A percentile compares a stretch with the other conserved stretches of the same genome.
Evolutionary conservation across 306 rosid species (phyloP).

Genomic region (Citrullus amarus): DNA sequence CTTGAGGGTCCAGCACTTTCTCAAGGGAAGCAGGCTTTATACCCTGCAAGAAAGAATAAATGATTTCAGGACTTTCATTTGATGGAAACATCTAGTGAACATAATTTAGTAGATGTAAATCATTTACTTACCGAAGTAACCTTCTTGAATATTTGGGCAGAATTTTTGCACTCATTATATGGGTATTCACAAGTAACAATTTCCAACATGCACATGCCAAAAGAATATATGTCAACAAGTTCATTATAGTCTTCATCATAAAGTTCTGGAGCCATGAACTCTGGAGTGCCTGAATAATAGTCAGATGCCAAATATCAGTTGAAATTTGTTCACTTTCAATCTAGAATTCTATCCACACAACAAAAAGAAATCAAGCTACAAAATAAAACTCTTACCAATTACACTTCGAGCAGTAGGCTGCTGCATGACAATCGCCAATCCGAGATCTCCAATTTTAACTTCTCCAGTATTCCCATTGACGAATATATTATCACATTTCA

Average conservation of each 20-base stretch:
- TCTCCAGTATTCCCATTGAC: conserved; percentile 78
- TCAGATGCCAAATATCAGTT: neutral
- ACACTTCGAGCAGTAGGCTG: conserved; percentile 84
- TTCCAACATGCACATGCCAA: conserved; percentile 92
- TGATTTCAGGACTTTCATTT: neutral
- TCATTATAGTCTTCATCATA: conserved; percentile 87
- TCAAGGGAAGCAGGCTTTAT: conserved; percentile 70
- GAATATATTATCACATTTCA: conserved; percentile 84
- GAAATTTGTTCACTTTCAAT: neutral
- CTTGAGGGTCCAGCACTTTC: conserved; percentile 52
- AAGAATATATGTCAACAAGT: conserved; percentile 89
- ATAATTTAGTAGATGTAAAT: neutral
- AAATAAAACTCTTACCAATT: conserved; percentile 32
- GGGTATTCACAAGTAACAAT: conserved; percentile 88
- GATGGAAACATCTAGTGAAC: neutral
- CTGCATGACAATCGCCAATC: conserved; percentile 78
- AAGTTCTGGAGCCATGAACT: conserved; percentile 98
- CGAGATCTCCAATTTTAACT: conserved; percentile 93
- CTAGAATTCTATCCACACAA: neutral
- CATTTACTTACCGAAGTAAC: conserved; percentile 69
- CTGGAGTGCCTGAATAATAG: conserved; percentile 64
- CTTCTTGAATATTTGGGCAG: conserved; percentile 81
- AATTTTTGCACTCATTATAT: conserved; percentile 77
- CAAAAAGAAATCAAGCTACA: neutral
- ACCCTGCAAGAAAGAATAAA: conserved; percentile 40